Percentiles rank a stretch among this genome's conserved stretches.
Conservation (phyloP, 257 asterid species). For the Osmanthus fragrans region DNA sequence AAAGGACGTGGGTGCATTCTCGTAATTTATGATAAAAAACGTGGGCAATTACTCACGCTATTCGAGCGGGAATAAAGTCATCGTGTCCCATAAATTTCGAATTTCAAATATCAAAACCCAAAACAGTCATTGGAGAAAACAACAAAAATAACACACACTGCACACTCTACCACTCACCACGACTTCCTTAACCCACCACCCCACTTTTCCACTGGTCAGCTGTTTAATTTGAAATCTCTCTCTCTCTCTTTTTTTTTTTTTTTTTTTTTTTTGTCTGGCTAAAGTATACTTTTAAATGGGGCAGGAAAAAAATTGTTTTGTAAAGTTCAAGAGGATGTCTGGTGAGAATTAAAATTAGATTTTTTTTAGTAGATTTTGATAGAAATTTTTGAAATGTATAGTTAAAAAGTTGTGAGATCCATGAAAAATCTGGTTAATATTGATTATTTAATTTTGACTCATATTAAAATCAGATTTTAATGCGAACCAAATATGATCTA, state of each 20-base stretch:
- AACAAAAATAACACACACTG: slow-evolving; percentile 4
- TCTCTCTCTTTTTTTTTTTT: too few relatives aligned
- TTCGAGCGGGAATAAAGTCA: slow-evolving; percentile 48
- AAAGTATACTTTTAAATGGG: neutral
- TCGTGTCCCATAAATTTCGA: slow-evolving; percentile 31
- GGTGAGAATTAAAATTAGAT: too few relatives aligned
- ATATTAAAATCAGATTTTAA: too few relatives aligned
- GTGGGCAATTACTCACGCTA: slow-evolving; percentile 16
- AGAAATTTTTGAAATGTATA: too few relatives aligned
- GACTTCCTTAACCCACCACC: neutral
- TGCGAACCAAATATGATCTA: too few relatives aligned
- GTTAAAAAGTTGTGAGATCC: too few relatives aligned
- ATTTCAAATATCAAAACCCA: slow-evolving; percentile 52
- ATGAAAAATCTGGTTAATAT: too few relatives aligned
- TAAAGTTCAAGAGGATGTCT: too few relatives aligned
- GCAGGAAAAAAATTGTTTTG: neutral
- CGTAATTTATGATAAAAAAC: slow-evolving; percentile 28
- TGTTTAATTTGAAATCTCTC: neutral
- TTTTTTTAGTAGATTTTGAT: too few relatives aligned
- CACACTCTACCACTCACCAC: slow-evolving; percentile 15
- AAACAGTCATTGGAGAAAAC: slow-evolving; percentile 37
- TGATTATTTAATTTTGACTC: too few relatives aligned
- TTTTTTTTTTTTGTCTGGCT: too few relatives aligned
- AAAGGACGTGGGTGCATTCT: slow-evolving; percentile 15
- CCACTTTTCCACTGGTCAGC: neutral